Evolutionary conservation across 805 yeast species (phyloP), one percentile per base, ranked within the genome.

Genomic region (Helenozyma baotianmanensis): DNA sequence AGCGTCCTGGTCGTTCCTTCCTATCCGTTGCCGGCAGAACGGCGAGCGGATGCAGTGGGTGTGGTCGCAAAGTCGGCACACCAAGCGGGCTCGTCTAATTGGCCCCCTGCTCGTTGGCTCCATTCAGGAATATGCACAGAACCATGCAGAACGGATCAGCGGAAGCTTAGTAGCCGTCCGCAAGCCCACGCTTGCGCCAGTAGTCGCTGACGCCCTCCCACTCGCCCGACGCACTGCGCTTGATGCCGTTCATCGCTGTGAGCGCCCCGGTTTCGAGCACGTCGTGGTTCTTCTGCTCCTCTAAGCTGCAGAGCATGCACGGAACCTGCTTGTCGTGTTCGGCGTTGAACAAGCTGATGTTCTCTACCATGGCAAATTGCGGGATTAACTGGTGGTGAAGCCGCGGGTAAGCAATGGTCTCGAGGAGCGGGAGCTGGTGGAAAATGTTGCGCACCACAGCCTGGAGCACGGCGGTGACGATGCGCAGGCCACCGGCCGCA

Each of bases 401-500:
- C 33, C 98, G 63, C 1, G 97, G 97, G 48, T 62, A 80, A 1
- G 95, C 76, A 14, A 89, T 70, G 0, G 87, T 70, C 34, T 84
- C 80, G 14, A 86, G 60, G 4, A 88, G 52, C 1, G 79, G 68
- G 61, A 76, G 53, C 2, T 70, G 58, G 49, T 78, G 74, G 52
- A 75, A 76, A 41, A 80, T 78, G 3, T 66, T 61, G 33, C 96
- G 62, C 1, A 84, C 69, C 12, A 90, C 71, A 0, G 90, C 88
- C 54, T 88, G 92, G 35, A 90, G 72, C 4, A 90, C 77, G 1
- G 94, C 76, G 0, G 96, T 85, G 10, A 83, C 69, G 31, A 90
- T 90, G 35, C 92, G 66, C 6, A 92, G 81, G 0, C 97, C 97
- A 8, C 98, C 98, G 2, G 97, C 94, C 1, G 96, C 92, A 0